Base-by-base conservation (phyloP, 2,329 filamentous ascomycete genomes). In the Cladosporium sp. region DNA sequence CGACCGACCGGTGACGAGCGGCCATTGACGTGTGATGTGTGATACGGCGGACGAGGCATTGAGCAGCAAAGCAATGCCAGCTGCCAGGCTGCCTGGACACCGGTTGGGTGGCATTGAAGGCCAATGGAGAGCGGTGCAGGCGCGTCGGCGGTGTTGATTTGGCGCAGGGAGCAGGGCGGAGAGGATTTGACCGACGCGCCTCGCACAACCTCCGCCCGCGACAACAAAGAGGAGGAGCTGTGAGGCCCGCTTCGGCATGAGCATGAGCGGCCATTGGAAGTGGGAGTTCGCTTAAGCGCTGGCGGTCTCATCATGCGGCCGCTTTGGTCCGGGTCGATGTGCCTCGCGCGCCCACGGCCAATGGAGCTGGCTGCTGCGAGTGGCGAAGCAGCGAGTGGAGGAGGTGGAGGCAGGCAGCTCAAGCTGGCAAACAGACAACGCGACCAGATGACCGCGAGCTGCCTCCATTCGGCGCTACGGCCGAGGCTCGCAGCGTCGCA, bases 1-100 rank as follows among this genome's bases (percentile, higher is more conserved):
- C 54, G 54, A 56, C 54, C 54, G 40, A 56, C 54, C 54, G 40
- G 51, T 49, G 54, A 56, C 54, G 54, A 34, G 47, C 15, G 54
- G 40, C 54, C 54, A 56, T 56, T 49, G 54, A 56, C 54, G 54
- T 49, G 54, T 56, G 54, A 56, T 39, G 42, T 49, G 54, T 56
- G 54, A 56, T 39, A 56, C 54, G 54, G 25, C 17, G 25, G 25
- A 28, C 28, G 40, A 56, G 52, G 52, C 54, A 56, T 56, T 56
- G 54, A 34, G 28, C 28, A 34, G 30, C 30, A n/a, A n/a, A n/a
- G 30, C 6, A 25, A 45, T 40, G 30, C 25, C n/a, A 22, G 40
- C 39, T 55, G 36, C 30, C 30, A 34, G 30, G 7, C 30, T 25
- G 51, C 22, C n/a, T 17, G 19, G 51, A 12, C 36, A 45, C 38